Conservation (phyloP, 208 protist species). For the Leptomonas seymouri region DNA sequence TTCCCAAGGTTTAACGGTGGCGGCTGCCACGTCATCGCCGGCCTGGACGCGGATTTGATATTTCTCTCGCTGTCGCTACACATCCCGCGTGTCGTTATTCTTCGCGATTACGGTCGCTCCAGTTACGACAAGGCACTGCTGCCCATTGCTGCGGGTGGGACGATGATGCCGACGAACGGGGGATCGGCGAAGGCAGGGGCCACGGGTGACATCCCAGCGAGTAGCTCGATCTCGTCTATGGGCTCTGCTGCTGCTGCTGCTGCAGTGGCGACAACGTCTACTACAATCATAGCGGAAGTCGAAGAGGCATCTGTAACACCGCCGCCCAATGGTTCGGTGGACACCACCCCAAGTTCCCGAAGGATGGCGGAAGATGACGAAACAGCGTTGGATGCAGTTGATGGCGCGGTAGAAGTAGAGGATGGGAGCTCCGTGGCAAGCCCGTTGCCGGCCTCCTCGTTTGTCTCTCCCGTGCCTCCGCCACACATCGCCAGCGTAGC, state of each 20-base stretch:
- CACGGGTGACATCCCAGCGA: neutral
- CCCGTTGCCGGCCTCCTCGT: neutral
- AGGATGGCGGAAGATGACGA: neutral
- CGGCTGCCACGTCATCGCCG: slow-evolving; percentile 96
- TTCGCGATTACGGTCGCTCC: slow-evolving; percentile 76
- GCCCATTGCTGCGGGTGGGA: slow-evolving; percentile 14
- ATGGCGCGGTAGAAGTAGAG: neutral
- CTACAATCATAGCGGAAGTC: neutral
- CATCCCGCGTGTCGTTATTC: slow-evolving; percentile 93
- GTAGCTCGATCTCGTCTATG: slow-evolving; percentile 10
- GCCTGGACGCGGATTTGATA: slow-evolving; percentile 99
- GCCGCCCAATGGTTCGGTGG: neutral
- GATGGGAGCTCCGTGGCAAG: neutral
- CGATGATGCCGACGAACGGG: slow-evolving; percentile 10
- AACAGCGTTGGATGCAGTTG: neutral
- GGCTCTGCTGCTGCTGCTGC: slow-evolving; percentile 1
- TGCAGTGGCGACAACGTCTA: neutral
- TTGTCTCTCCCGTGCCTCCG: neutral
- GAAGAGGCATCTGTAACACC: neutral
- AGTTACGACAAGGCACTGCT: slow-evolving; percentile 35
- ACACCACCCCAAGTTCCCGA: neutral
- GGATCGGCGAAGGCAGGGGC: neutral
- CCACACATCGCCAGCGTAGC: slow-evolving; percentile 14
- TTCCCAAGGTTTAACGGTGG: slow-evolving; percentile 67
- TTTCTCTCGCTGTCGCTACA: slow-evolving; percentile 96